These are phyloP conservation scores for Combretum micranthum DNA, from an alignment of 345 rosid genomes.

Conservation along the genomic window DNA sequence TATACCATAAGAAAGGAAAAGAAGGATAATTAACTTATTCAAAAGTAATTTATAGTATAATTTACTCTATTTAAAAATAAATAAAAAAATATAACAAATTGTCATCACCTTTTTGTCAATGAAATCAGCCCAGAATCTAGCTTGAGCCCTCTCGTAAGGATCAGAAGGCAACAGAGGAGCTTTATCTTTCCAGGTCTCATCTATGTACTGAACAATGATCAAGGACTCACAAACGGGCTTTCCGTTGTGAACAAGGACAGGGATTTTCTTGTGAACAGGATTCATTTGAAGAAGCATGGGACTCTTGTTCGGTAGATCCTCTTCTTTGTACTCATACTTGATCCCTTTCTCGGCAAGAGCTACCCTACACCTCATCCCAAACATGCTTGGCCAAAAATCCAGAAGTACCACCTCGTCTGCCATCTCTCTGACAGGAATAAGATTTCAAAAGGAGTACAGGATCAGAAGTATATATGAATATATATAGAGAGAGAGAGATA, in stretches of 20 bases:
- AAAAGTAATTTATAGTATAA: neutral
- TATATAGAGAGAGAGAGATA: no score
- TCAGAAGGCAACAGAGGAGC: constrained; percentile 9
- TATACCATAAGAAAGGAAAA: no score
- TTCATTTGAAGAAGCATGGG: constrained; percentile 7
- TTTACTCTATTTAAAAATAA: no score
- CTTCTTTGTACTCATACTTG: constrained; percentile 16
- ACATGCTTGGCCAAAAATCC: constrained; percentile 28
- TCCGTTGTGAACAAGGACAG: constrained; percentile 8
- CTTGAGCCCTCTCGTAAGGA: constrained; percentile 22
- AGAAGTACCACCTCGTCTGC: constrained; percentile 17
- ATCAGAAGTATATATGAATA: no score
- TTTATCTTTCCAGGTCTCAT: constrained; percentile 14
- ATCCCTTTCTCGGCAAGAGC: constrained; percentile 22
- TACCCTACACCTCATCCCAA: constrained; percentile 20
- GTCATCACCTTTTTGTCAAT: constrained; percentile 36
- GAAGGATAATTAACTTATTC: neutral
- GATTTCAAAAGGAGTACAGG: no score
- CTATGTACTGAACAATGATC: constrained; percentile 9
- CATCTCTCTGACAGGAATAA: neutral
- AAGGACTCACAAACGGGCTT: constrained; percentile 9
- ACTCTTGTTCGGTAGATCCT: constrained; percentile 24
- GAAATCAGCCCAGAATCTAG: constrained; percentile 28
- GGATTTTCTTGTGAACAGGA: constrained; percentile 7
- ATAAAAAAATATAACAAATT: no score